These are phyloP conservation scores for Aspergillus felis DNA, from an alignment of 2,329 filamentous ascomycete species.

Conservation along the genomic window DNA sequence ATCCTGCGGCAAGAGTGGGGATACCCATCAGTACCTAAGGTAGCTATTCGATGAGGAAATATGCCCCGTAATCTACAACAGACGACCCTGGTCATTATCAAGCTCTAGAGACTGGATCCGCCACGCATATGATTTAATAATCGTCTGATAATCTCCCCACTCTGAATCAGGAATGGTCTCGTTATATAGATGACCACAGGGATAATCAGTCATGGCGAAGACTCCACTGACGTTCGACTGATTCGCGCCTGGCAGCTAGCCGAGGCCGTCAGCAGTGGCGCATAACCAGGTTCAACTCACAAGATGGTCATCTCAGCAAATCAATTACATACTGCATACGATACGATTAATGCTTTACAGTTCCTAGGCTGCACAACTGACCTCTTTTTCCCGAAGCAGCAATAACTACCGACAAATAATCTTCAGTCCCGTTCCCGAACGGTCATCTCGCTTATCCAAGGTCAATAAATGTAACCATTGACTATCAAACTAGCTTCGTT, in stretches of 20 bases:
- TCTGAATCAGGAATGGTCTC: not conserved
- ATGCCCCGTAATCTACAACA: no score
- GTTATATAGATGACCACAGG: not conserved
- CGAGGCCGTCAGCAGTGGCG: not conserved
- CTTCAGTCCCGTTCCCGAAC: no score
- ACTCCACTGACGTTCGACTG: not conserved
- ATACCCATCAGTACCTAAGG: not conserved
- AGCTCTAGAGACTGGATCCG: not conserved
- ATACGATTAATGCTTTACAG: not conserved
- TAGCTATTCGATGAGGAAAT: no score
- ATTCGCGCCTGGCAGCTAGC: not conserved
- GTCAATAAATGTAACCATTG: not conserved
- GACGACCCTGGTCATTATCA: not conserved
- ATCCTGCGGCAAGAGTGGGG: not conserved
- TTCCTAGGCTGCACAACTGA: no score
- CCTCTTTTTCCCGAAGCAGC: no score
- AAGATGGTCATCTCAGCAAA: not conserved
- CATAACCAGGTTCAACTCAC: not conserved
- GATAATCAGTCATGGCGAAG: not conserved
- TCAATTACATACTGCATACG: not conserved
- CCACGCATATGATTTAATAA: not conserved
- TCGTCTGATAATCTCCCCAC: not conserved
- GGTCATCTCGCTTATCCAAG: no score
- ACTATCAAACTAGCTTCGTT: not conserved
- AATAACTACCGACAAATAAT: no score